Percentiles rank a stretch among this genome's conserved stretches.
phyloP scores from a whole-genome alignment of 495 filamentous ascomycete genomes.

The Aspergillus affinis region DNA sequence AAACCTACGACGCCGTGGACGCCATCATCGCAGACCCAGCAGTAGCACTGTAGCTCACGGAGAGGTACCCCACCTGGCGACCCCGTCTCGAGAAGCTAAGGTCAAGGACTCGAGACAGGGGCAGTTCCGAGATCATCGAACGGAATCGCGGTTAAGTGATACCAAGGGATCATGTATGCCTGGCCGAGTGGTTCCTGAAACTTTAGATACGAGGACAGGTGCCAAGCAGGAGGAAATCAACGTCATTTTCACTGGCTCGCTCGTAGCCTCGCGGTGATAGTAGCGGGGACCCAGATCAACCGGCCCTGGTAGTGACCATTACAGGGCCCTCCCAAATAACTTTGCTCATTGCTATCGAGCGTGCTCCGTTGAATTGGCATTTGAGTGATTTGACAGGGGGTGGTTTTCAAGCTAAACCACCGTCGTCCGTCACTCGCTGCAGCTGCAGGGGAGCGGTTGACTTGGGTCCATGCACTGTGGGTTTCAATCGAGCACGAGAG shows the following conservation, averaged over 20 bases:
- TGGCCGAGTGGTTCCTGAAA: slow-evolving; percentile 16
- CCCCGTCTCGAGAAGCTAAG: not conserved
- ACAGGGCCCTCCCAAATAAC: not conserved
- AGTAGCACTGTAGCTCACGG: not conserved
- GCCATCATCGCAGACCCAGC: not conserved
- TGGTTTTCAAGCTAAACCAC: not conserved
- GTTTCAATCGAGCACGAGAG: not conserved
- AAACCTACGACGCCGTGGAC: not conserved
- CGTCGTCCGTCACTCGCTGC: slow-evolving; percentile 3
- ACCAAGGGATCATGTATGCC: not conserved
- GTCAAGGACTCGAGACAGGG: slow-evolving; percentile 5
- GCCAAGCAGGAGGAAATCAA: slow-evolving; percentile 13
- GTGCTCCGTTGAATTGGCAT: not conserved
- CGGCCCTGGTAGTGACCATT: not conserved
- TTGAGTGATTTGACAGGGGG: slow-evolving; percentile 1
- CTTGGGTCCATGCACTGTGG: slow-evolving; percentile 6
- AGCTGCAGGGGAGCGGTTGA: slow-evolving; percentile 4
- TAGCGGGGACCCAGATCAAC: not conserved
- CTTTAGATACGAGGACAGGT: slow-evolving; percentile 4
- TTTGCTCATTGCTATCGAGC: not conserved
- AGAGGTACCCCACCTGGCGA: not conserved
- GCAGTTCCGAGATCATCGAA: slow-evolving; percentile 2
- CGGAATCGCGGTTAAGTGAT: not conserved
- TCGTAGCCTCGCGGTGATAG: not conserved
- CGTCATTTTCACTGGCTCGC: slow-evolving; percentile 4